These are phyloP conservation scores for Aspergillus leporis DNA, from an alignment of 495 filamentous ascomycete genomes.

Conservation along the genomic window DNA sequence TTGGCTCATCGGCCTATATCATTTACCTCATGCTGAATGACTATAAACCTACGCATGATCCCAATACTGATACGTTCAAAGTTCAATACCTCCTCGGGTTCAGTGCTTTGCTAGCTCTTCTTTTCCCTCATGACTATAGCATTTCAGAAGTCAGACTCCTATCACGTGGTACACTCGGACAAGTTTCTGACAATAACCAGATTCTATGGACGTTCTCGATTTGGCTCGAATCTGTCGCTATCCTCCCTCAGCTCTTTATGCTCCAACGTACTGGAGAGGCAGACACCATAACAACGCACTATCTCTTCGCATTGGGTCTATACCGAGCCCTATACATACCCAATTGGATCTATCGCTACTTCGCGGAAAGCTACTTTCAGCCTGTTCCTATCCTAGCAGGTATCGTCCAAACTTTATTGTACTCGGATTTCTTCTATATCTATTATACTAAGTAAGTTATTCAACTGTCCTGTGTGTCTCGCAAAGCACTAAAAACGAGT, in stretches of 20 bases:
- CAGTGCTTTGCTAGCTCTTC: slow-evolving; percentile 71
- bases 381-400: slow-evolving; percentile 83
- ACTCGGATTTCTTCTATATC: slow-evolving; percentile 99
- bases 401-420: slow-evolving; percentile 88
- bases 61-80: slow-evolving; percentile 94
- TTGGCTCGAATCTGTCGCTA: slow-evolving; percentile 95
- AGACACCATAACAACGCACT: slow-evolving; percentile 97
- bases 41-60: slow-evolving; percentile 94
- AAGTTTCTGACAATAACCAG: slow-evolving; percentile 39
- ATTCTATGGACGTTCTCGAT: slow-evolving; percentile 97
- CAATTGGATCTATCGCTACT: slow-evolving; percentile 94
- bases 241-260: slow-evolving; percentile 97
- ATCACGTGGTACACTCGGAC: background rate
- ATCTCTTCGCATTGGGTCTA: slow-evolving; percentile 89
- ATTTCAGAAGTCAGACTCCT: slow-evolving; percentile 53
- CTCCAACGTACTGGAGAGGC: slow-evolving; percentile 95
- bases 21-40: slow-evolving; percentile 95
- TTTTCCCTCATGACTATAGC: slow-evolving; percentile 83
- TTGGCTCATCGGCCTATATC: slow-evolving; percentile 83
- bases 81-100: slow-evolving; percentile 86
- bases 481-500: slow-evolving; percentile 21
- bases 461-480: background rate
- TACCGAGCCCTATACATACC: slow-evolving; percentile 96
- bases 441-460: slow-evolving; percentile 85
- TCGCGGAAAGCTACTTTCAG: slow-evolving; percentile 73